Percentiles rank a stretch among this genome's conserved stretches.
These are phyloP conservation scores for Brassica nigra DNA, from an alignment of 345 rosid species.

Conservation along the genomic window DNA sequence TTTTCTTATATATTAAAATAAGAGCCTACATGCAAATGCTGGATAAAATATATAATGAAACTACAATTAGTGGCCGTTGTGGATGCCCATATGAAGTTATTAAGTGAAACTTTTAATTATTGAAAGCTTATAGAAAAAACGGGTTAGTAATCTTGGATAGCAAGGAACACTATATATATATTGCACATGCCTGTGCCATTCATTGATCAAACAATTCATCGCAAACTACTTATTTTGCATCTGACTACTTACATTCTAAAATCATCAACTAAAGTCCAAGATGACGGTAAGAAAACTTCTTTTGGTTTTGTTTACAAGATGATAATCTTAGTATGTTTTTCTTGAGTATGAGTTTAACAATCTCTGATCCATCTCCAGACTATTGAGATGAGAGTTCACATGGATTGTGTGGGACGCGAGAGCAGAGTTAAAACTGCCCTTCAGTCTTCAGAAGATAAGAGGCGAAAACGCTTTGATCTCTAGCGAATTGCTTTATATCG, in stretches of 20 bases:
- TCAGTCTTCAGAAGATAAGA: constrained; percentile 59
- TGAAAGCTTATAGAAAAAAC: background rate
- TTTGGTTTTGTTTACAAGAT: background rate
- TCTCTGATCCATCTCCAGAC: constrained; percentile 44
- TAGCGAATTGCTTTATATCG: background rate
- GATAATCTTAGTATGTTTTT: background rate
- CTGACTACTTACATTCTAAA: constrained; percentile 11
- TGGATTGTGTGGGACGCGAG: constrained; percentile 86
- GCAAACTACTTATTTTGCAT: constrained; percentile 10
- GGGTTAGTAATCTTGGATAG: constrained; percentile 12
- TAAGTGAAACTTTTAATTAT: too few species aligned
- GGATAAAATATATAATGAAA: too few species aligned
- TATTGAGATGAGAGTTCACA: constrained; percentile 82
- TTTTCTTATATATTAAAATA: too few species aligned
- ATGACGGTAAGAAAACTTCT: constrained; percentile 33
- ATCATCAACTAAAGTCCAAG: constrained; percentile 25
- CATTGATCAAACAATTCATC: constrained; percentile 27
- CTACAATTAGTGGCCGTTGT: too few species aligned
- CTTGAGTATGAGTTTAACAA: background rate
- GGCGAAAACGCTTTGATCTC: constrained; percentile 42
- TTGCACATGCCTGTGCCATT: background rate
- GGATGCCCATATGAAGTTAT: too few species aligned
- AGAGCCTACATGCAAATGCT: too few species aligned
- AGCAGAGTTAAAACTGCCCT: constrained; percentile 55
- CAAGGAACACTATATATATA: constrained; percentile 28